phyloP scores from a whole-genome alignment of 306 rosid genomes.

The Fragaria nilgerrensis region DNA sequence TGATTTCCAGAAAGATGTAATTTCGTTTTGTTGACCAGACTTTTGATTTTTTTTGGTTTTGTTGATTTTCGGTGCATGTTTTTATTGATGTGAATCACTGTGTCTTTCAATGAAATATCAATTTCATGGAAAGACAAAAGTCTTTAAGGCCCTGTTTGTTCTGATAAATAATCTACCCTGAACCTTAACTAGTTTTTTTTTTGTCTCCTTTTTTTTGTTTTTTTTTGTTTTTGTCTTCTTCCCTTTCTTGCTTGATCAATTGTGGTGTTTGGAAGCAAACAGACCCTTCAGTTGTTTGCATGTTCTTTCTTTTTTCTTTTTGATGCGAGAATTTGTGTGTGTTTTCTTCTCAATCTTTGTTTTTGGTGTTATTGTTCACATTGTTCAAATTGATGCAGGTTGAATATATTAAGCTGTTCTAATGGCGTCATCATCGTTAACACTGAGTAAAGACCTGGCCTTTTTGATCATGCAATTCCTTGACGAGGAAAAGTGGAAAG shows the following conservation, averaged over 20 bases:
- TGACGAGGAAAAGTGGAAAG: constrained; percentile 84
- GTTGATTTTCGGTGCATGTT: background rate
- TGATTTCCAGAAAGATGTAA: background rate
- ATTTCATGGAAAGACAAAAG: constrained; percentile 6
- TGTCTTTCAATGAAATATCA: background rate
- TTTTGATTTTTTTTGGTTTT: background rate
- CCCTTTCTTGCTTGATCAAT: background rate
- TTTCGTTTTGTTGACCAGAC: background rate
- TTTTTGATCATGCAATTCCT: constrained; percentile 90
- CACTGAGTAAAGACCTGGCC: constrained; percentile 77
- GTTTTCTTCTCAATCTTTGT: background rate
- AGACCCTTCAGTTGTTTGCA: background rate
- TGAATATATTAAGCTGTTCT: constrained; percentile 7
- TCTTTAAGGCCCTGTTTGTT: background rate
- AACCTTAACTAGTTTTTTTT: background rate
- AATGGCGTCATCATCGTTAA: constrained; percentile 36
- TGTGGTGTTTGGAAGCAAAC: background rate
- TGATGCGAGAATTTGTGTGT: background rate
- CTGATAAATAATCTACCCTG: background rate
- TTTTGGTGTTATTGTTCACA: background rate
- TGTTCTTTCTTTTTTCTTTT: background rate
- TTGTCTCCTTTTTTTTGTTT: background rate
- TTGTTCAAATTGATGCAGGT: constrained; percentile 13
- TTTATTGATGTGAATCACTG: background rate
- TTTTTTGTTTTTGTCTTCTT: background rate